phyloP scores from a whole-genome alignment of 2,329 filamentous ascomycete genomes.

The Nothopassalora personata region DNA sequence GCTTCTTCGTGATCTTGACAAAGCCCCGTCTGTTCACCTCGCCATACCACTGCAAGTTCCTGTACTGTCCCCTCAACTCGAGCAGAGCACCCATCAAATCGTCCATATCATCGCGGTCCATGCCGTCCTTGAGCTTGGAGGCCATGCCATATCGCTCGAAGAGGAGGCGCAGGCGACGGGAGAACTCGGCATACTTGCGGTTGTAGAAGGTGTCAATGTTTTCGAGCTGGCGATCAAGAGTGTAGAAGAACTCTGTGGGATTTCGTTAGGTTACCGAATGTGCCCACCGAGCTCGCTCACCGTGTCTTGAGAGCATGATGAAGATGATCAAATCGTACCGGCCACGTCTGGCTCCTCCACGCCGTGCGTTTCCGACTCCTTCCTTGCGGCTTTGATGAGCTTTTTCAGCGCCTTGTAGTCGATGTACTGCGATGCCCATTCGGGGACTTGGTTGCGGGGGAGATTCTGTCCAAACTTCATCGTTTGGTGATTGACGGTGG shows the following conservation, averaged over 20 bases:
- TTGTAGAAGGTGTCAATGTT: slow-evolving; percentile 96
- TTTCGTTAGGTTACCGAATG: slow-evolving; percentile 23
- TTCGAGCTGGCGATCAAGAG: slow-evolving; percentile 93
- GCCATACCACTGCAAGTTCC: slow-evolving; percentile 95
- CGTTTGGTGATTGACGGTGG: neutral
- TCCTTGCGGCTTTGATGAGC: slow-evolving; percentile 76
- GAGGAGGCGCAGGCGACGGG: slow-evolving; percentile 76
- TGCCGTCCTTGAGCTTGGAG: slow-evolving; percentile 61
- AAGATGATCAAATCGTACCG: slow-evolving; percentile 49
- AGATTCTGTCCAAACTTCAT: slow-evolving; percentile 51
- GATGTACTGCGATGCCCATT: slow-evolving; percentile 80
- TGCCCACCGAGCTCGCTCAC: slow-evolving; percentile 22
- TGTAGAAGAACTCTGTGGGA: slow-evolving; percentile 87
- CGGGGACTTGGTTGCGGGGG: slow-evolving; percentile 76
- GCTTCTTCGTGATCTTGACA: slow-evolving; percentile 97
- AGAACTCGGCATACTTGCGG: slow-evolving; percentile 82
- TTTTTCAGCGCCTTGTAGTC: slow-evolving; percentile 92
- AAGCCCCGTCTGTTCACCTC: slow-evolving; percentile 95
- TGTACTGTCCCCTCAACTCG: slow-evolving; percentile 77
- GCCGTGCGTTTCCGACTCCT: slow-evolving; percentile 37
- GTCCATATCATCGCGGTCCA: slow-evolving; percentile 84
- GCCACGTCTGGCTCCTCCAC: slow-evolving; percentile 80
- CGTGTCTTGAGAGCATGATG: slow-evolving; percentile 37
- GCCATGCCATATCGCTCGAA: slow-evolving; percentile 80
- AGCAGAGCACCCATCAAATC: slow-evolving; percentile 86